Evolutionary conservation across 352 stramenopile species (phyloP).

Genomic region (Globisporangium lucens): DNA sequence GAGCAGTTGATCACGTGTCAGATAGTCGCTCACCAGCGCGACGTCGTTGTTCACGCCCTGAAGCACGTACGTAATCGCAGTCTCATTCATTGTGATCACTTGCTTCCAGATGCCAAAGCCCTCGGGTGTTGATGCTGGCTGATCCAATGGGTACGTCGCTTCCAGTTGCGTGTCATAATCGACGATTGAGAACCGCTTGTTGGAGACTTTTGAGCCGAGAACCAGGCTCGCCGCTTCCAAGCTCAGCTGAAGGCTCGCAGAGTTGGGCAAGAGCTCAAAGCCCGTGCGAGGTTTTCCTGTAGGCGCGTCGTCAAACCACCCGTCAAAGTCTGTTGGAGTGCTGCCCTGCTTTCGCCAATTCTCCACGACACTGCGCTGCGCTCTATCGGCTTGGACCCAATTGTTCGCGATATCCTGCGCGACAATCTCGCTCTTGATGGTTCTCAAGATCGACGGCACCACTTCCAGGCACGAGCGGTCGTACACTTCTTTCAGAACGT

Average conservation of each 20-base stretch:
- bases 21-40: slow-evolving; percentile 34
- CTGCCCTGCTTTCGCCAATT: slow-evolving; percentile 40
- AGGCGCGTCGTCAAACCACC: slow-evolving; percentile 60
- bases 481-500: slow-evolving; percentile 55
- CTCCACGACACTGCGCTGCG: slow-evolving; percentile 50
- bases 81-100: slow-evolving; percentile 61
- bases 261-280: slow-evolving; percentile 56
- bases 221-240: slow-evolving; percentile 51
- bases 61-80: slow-evolving; percentile 49
- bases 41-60: slow-evolving; percentile 67
- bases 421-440: slow-evolving; percentile 70
- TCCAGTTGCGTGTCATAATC: slow-evolving; percentile 42
- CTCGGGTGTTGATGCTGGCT: slow-evolving; percentile 30
- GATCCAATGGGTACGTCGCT: slow-evolving; percentile 24
- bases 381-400: slow-evolving; percentile 27
- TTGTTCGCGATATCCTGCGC: slow-evolving; percentile 40
- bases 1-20: slow-evolving; percentile 57
- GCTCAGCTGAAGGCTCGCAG: slow-evolving; percentile 41
- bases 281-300: slow-evolving; percentile 41
- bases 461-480: slow-evolving; percentile 57
- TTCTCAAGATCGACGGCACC: slow-evolving; percentile 49
- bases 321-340: slow-evolving; percentile 48
- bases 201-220: slow-evolving; percentile 46
- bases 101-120: slow-evolving; percentile 80
- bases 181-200: slow-evolving; percentile 65